Percentiles rank a stretch among this genome's conserved stretches.
These are phyloP conservation scores for Ustilago trichophora DNA, from an alignment of 1,284 basidiomycete species.

Conservation along the genomic window DNA sequence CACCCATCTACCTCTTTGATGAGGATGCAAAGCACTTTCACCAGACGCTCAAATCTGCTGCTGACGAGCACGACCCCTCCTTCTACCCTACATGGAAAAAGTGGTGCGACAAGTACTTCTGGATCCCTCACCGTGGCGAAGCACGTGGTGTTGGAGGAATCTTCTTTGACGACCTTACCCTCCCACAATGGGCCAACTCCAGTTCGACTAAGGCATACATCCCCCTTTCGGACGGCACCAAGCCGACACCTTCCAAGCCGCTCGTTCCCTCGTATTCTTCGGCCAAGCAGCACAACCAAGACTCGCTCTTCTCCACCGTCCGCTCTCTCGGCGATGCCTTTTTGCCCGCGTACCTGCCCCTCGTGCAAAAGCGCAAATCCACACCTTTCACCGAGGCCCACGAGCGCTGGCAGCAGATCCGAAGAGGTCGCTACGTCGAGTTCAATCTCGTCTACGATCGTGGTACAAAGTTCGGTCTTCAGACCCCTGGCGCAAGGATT, in stretches of 20 bases:
- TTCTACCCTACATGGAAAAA: constrained; percentile 86
- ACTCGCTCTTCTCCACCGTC: constrained; percentile 60
- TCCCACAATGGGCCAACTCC: constrained; percentile 42
- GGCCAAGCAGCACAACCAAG: constrained; percentile 46
- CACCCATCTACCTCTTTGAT: constrained; percentile 89
- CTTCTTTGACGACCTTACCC: constrained; percentile 79
- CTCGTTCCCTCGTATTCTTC: constrained; percentile 37
- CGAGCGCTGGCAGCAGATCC: constrained; percentile 60
- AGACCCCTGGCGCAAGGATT: constrained; percentile 65
- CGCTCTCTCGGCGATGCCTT: constrained; percentile 63
- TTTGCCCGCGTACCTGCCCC: constrained; percentile 62
- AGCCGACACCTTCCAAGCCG: constrained; percentile 13
- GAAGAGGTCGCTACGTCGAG: constrained; percentile 64
- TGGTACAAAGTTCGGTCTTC: constrained; percentile 65
- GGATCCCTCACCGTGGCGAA: constrained; percentile 89
- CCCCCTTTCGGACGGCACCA: constrained; percentile 52
- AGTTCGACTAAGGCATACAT: constrained; percentile 33
- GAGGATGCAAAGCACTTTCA: constrained; percentile 92
- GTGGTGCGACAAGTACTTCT: constrained; percentile 99
- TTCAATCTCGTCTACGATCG: constrained; percentile 66
- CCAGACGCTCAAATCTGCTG: constrained; percentile 77
- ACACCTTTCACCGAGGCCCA: constrained; percentile 46
- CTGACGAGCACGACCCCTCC: constrained; percentile 76
- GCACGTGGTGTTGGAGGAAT: constrained; percentile 90
- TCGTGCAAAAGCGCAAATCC: constrained; percentile 56